phyloP scores from a whole-genome alignment of 176 grass and related monocot genomes.

The Microstegium vimineum region DNA sequence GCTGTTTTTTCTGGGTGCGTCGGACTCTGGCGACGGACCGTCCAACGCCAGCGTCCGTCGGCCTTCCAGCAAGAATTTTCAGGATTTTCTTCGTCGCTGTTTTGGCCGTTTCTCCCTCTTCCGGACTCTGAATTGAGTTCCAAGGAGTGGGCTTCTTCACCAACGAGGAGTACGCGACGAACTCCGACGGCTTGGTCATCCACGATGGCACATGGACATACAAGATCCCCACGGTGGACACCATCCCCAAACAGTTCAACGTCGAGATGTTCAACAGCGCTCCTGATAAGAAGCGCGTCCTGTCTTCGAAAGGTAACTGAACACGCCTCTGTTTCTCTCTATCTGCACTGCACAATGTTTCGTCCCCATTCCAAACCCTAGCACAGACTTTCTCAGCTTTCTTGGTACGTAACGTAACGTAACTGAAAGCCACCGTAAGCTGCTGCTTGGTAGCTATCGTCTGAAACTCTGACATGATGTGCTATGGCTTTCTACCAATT shows the following conservation, averaged over 20 bases:
- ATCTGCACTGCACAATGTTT: too few relatives aligned
- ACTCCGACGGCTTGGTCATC: constrained; percentile 66
- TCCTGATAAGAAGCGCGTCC: constrained; percentile 49
- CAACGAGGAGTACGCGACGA: constrained; percentile 60
- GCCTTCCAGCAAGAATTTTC: too few relatives aligned
- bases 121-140: too few relatives aligned
- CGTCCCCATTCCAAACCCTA: neutral
- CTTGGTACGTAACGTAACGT: too few relatives aligned
- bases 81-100: too few relatives aligned
- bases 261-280: constrained; percentile 69
- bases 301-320: constrained; percentile 84
- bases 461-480: neutral
- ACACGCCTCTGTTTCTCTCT: neutral
- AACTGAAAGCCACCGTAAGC: neutral
- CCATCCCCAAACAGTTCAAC: constrained; percentile 83
- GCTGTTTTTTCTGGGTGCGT: too few relatives aligned
- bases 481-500: neutral
- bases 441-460: too few relatives aligned
- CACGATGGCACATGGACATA: constrained; percentile 84
- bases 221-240: constrained; percentile 79
- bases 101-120: too few relatives aligned
- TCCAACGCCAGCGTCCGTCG: too few relatives aligned
- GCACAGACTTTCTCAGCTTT: neutral
- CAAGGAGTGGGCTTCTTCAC: constrained; percentile 84
- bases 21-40: too few relatives aligned